Percentiles rank a stretch among this genome's conserved stretches.
phyloP scores from a whole-genome alignment of 2,329 filamentous ascomycete species.

The Aspergillus sp. region DNA sequence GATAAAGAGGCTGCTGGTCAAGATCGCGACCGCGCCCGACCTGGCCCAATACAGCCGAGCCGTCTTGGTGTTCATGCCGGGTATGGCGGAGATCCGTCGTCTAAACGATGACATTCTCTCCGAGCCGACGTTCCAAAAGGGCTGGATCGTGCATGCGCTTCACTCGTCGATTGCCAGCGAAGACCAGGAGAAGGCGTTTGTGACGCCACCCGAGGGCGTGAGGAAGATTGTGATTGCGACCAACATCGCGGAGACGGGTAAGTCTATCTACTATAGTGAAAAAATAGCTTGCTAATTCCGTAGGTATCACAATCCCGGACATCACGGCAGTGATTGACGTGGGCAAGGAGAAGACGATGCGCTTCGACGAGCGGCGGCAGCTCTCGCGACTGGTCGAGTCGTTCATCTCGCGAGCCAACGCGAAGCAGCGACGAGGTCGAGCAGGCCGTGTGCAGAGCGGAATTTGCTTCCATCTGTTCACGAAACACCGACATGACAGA shows the following conservation, averaged over 20 bases:
- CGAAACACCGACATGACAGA: constrained; percentile 75
- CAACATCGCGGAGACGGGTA: constrained; percentile 93
- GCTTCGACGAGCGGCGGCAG: constrained; percentile 83
- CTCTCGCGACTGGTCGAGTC: constrained; percentile 84
- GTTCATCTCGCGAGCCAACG: constrained; percentile 91
- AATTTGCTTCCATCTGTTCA: constrained; percentile 92
- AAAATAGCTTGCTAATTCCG: constrained; percentile 5
- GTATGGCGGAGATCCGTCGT: constrained; percentile 82
- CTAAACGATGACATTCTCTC: constrained; percentile 77
- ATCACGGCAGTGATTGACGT: constrained; percentile 95
- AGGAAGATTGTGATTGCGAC: constrained; percentile 94
- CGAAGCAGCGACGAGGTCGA: constrained; percentile 86
- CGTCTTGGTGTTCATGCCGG: constrained; percentile 87
- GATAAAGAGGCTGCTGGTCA: constrained; percentile 66
- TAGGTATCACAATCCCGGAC: constrained; percentile 83
- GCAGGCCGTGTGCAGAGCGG: constrained; percentile 93
- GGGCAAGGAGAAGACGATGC: constrained; percentile 94
- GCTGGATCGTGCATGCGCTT: constrained; percentile 80
- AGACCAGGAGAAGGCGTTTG: constrained; percentile 89
- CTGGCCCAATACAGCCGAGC: constrained; percentile 73
- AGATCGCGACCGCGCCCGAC: constrained; percentile 60
- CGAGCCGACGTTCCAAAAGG: constrained; percentile 62
- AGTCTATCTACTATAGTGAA: not conserved
- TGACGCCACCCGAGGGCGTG: constrained; percentile 68
- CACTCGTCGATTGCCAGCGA: constrained; percentile 94